Evolutionary conservation across 1,284 basidiomycete genomes (phyloP).

Genomic region (Polyporus tsugae): DNA sequence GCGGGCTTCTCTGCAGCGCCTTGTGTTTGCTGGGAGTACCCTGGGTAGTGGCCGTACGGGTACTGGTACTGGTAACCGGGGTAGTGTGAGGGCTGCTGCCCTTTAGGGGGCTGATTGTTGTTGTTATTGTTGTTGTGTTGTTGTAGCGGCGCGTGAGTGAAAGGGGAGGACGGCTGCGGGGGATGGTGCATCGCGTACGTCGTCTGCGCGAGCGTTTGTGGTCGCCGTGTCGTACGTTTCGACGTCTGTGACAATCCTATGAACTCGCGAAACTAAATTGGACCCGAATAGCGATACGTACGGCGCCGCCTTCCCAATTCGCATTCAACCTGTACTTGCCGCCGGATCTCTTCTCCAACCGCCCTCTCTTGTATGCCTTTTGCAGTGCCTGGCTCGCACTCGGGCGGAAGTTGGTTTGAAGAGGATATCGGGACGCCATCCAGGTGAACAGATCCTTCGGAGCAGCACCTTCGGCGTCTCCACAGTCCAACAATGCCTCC

Average conservation of each 20-base stretch:
- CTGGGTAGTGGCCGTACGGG: conserved; percentile 36
- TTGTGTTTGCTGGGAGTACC: conserved; percentile 33
- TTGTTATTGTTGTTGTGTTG: conserved; percentile 36
- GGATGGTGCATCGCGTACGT: conserved; percentile 44
- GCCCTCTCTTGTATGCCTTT: conserved; percentile 80
- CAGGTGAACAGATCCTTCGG: conserved; percentile 83
- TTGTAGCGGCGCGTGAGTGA: conserved; percentile 63
- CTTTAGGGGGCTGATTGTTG: conserved; percentile 20
- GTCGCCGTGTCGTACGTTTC: conserved; percentile 70
- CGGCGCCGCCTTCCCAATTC: conserved; percentile 81
- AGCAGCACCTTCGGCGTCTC: conserved; percentile 73
- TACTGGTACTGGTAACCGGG: conserved; percentile 36
- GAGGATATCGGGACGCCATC: conserved; percentile 82
- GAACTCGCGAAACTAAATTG: background rate
- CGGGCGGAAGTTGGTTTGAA: conserved; percentile 85
- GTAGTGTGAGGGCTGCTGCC: conserved; percentile 32
- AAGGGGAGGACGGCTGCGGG: conserved; percentile 57
- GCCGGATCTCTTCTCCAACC: conserved; percentile 72
- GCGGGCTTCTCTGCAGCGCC: conserved; percentile 18
- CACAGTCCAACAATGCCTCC: conserved; percentile 70
- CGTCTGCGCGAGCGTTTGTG: conserved; percentile 61
- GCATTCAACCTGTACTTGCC: conserved; percentile 79
- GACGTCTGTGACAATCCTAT: conserved; percentile 56
- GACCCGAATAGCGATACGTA: conserved; percentile 47
- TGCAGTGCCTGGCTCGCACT: conserved; percentile 86